Evolutionary conservation across 2,329 filamentous ascomycete species (phyloP).

Genomic region (Colletotrichum paranaense): DNA sequence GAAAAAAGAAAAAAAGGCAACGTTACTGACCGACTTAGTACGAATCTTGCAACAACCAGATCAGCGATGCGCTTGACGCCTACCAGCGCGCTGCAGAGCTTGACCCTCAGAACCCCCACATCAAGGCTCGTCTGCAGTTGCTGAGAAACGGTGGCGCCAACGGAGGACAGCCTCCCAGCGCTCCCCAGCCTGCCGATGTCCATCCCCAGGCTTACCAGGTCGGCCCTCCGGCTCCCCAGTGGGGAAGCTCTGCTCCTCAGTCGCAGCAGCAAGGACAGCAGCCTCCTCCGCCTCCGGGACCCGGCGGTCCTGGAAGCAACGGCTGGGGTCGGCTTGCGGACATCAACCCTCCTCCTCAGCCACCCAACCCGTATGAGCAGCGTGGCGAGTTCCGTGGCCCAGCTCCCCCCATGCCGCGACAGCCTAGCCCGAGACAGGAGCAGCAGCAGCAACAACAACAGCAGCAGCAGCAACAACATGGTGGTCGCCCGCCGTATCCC

Average conservation of each 20-base stretch:
- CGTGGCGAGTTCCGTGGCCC: conserved; percentile 77
- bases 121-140: conserved; percentile 92
- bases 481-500: conserved; percentile 31
- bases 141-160: conserved; percentile 84
- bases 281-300: conserved; percentile 67
- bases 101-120: conserved; percentile 92
- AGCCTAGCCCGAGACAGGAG: conserved; percentile 82
- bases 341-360: conserved; percentile 80
- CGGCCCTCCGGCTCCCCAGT: conserved; percentile 87
- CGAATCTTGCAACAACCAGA: conserved; percentile 99
- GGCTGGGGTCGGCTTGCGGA: conserved; percentile 78
- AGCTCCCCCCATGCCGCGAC: conserved; percentile 74
- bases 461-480: conserved; percentile 53
- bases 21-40: conserved; percentile 70
- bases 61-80: conserved; percentile 93
- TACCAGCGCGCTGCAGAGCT: conserved; percentile 95
- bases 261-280: conserved; percentile 51
- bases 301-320: conserved; percentile 65
- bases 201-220: conserved; percentile 95
- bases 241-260: conserved; percentile 81
- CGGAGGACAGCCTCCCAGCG: conserved; percentile 77
- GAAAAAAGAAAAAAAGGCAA: background rate
- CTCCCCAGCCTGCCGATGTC: conserved; percentile 94
- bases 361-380: conserved; percentile 84
- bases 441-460: conserved; percentile 49